Evolutionary conservation across 192 early-diverging fungal genomes (phyloP).

Genomic region (Backusella westeae): DNA sequence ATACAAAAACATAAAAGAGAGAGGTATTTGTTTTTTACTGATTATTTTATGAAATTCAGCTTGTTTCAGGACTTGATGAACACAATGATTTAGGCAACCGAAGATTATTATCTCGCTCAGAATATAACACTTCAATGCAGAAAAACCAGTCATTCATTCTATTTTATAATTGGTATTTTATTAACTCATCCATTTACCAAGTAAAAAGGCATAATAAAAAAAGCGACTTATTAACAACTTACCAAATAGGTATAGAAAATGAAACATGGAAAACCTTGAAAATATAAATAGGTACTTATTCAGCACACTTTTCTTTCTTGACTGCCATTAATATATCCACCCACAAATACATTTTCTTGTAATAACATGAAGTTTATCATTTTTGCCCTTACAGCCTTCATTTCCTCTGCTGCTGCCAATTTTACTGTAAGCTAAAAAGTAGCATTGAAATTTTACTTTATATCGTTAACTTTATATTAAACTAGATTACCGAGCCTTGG

Average conservation of each 20-base stretch:
- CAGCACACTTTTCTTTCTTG: neutral
- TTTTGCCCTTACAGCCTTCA: neutral
- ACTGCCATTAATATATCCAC: too few relatives aligned
- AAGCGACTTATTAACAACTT: neutral
- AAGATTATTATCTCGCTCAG: neutral
- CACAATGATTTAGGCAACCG: neutral
- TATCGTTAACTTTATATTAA: neutral
- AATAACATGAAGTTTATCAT: neutral
- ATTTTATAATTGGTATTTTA: too few relatives aligned
- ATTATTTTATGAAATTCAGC: neutral
- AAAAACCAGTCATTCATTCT: neutral
- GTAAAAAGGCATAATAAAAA: neutral
- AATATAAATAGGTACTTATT: neutral
- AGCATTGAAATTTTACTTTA: neutral
- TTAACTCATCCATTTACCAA: neutral
- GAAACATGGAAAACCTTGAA: neutral
- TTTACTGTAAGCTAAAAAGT: neutral
- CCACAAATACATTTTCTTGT: too few relatives aligned
- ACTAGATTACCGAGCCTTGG: conserved; percentile 2
- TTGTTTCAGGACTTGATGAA: neutral
- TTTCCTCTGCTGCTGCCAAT: neutral
- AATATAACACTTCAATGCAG: neutral
- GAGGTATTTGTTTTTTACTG: neutral
- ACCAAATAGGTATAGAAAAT: neutral
- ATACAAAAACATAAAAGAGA: neutral